Evolutionary conservation across 2,329 filamentous ascomycete genomes (phyloP), one percentile per base, ranked within the genome.

Genomic region (Talaromyces rugulosus): DNA sequence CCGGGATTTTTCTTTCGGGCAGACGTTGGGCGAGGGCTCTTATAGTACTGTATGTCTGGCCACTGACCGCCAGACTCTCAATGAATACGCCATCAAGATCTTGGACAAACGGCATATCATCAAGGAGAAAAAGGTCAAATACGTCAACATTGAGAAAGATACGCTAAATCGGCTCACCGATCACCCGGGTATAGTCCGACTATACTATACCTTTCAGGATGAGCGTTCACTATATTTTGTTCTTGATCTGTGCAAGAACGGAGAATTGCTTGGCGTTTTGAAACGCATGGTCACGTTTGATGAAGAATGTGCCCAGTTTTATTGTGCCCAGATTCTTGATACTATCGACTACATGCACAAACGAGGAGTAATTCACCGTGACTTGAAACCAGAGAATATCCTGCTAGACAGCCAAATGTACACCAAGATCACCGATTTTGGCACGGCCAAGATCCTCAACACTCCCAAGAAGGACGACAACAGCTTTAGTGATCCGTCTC

Each of bases 41-140:
- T 99, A 99, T 83, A 98, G 94, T 72, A 97, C 93, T 8, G 95
- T 99, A 42, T 87, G 95, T 66, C 87, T 95, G 58, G 95, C 93
- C 42, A 96, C 92, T 4, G 95, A 99, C 76, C 88, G 94, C 64
- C 92, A 96, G 75, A 96, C 92, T 1, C 80, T 96, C 62, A 96
- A 96, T 71, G 94, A 99, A 75, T 98, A 98, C 72, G 95, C 95
- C 30, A 93, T 99, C 78, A 99, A 99, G 76, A 94, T 99, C 16
- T 85, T 99, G 54, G 95, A 99, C 78, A 99, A 99, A 79, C 87
- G 92, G 70, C 95, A 99, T 76, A 99, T 99, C 72, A 99, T 99
- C 82, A 99, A 98, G 78, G 95, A 99, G 79, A 98, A 96, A 78
- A 99, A 99, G 83, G 96, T 99, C 72, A 99, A 99, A 82, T 99